These are phyloP conservation scores for Solanum etuberosum DNA, from an alignment of 257 asterid genomes.

Conservation along the genomic window DNA sequence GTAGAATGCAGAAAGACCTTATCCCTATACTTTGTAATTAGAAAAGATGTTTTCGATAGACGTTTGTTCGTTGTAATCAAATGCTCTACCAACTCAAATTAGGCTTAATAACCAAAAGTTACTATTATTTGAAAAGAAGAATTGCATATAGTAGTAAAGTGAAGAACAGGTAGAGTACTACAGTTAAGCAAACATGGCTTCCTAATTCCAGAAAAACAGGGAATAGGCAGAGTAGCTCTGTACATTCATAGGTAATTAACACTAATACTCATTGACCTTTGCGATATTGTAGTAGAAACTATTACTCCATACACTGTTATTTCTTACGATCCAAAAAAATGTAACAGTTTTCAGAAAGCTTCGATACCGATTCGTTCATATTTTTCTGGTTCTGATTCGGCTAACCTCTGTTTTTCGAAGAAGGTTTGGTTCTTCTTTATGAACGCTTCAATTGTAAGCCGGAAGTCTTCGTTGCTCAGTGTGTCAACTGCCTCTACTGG, in stretches of 20 bases:
- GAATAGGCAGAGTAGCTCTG: conserved; percentile 13
- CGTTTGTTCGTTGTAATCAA: not conserved
- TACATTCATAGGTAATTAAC: conserved; percentile 3
- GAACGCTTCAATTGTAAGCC: conserved; percentile 54
- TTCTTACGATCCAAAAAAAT: not conserved
- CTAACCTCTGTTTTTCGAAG: conserved; percentile 21
- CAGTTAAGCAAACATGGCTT: not conserved
- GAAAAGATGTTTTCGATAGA: not conserved
- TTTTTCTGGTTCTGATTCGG: conserved; percentile 5
- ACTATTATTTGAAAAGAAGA: not conserved
- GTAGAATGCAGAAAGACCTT: no score
- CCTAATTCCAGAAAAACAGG: conserved; percentile 15
- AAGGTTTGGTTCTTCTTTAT: conserved; percentile 30
- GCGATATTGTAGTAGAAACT: not conserved
- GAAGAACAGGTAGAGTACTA: not conserved
- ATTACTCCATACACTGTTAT: not conserved
- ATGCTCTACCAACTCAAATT: not conserved
- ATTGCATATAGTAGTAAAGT: not conserved
- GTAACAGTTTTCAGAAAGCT: not conserved
- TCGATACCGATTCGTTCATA: not conserved
- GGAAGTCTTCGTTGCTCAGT: conserved; percentile 67
- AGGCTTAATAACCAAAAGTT: not conserved
- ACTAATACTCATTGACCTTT: not conserved
- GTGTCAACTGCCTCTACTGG: conserved; percentile 30
- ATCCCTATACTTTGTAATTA: no score